Evolutionary conservation across 495 filamentous ascomycete genomes (phyloP), one percentile per base, ranked within the genome.

Genomic region (Podospora didyma): DNA sequence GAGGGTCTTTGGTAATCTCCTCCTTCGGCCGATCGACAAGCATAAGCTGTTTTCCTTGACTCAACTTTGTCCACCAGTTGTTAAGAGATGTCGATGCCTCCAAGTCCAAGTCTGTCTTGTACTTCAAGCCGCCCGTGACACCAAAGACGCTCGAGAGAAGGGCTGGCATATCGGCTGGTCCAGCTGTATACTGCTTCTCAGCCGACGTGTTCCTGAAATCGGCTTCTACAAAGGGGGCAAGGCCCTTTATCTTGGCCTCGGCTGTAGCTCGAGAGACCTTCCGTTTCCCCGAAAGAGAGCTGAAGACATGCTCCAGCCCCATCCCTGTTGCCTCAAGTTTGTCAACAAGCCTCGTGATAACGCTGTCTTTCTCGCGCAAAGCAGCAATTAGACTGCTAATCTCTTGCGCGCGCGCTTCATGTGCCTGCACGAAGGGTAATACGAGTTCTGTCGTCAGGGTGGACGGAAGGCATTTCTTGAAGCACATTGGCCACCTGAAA

Each of bases 361-460:
- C 80, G 61, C 75, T 81, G 68, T 96, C 92, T 70, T 96, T 96
- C 34, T 92, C 85, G 56, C 76, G 78, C 10, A 96, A 63, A 22
- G 77, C 75, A 7, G 78, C 67, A 22, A 86, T 61, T 1, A 96
- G 78, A 26, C 75, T 72, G 9, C 73, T 69, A 45, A 79, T 77
- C 69, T 81, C 81, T 53, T 67, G 69, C 53, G 68, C 75, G 50
- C 79, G 78, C 47, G 61, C 68, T 58, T 75, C 75, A 56, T 81
- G 82, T 44, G 82, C 81, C 51, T 75, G 77, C 45, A 94, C 67
- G 37, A 92, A 70, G 26, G 91, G 91, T 21, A 94, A 63, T 19
- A 90, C 75, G 12, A 96, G 75, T 24, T 86, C 76, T 20, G 74
- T 78, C 12, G 82, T 84, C 14, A 88, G 62, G 2, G 72, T 67